phyloP scores from a whole-genome alignment of 495 filamentous ascomycete genomes.

The Podospora pseudocomata region DNA sequence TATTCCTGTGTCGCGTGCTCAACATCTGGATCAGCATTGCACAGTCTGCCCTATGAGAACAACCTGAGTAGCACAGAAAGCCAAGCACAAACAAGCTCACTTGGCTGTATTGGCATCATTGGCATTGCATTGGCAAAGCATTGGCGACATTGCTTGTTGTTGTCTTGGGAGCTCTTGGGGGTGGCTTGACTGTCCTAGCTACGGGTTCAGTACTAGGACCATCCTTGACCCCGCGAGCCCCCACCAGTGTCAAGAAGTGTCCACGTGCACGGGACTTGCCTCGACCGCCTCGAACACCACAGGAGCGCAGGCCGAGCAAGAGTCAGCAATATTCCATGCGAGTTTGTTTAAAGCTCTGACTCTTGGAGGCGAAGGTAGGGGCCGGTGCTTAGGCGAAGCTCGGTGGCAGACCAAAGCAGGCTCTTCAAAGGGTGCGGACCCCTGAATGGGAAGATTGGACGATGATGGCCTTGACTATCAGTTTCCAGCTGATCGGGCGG shows the following conservation, averaged over 20 bases:
- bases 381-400: background rate
- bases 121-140: background rate
- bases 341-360: background rate
- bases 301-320: background rate
- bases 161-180: background rate
- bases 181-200: background rate
- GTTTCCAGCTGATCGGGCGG: too few species aligned
- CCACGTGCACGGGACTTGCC: background rate
- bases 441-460: background rate
- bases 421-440: background rate
- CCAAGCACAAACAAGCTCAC: background rate
- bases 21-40: background rate
- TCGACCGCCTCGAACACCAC: background rate
- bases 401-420: background rate
- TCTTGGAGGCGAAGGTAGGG: background rate
- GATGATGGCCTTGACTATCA: too few species aligned
- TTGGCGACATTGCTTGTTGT: background rate
- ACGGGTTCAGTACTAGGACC: background rate
- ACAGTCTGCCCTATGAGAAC: background rate
- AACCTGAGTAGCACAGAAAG: background rate
- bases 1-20: background rate
- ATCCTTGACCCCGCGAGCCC: background rate
- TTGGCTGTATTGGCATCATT: background rate
- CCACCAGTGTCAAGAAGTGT: background rate
- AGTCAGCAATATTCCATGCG: background rate